Percentiles rank a stretch among this genome's conserved stretches.
Conservation (phyloP, 2,329 filamentous ascomycete genomes). For the Aspergillus felis region DNA sequence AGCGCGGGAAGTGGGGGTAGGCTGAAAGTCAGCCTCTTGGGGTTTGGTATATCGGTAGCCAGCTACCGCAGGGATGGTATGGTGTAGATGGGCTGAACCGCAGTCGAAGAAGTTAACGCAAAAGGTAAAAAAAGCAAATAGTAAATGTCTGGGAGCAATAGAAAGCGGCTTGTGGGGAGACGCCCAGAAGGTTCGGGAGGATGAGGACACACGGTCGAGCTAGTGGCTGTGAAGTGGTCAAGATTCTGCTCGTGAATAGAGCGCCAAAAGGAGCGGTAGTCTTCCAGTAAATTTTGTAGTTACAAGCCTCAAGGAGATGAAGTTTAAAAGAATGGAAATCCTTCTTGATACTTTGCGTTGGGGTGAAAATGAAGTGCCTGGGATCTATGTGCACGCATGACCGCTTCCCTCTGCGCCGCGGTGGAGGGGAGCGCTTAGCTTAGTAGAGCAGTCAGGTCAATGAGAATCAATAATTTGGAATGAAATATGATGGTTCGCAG, state of each 20-base stretch:
- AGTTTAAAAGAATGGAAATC: conserved; percentile 5
- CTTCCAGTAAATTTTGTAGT: neutral
- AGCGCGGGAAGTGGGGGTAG: neutral
- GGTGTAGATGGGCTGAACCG: neutral
- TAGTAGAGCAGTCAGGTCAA: neutral
- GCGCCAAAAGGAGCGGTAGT: conserved; percentile 9
- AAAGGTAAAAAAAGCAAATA: neutral
- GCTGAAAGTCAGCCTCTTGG: neutral
- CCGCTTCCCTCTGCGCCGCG: conserved; percentile 21
- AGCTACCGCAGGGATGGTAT: neutral
- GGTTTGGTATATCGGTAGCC: neutral
- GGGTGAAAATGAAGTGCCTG: conserved; percentile 19
- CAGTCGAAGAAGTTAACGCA: neutral
- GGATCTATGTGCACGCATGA: conserved; percentile 32
- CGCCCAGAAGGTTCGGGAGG: neutral
- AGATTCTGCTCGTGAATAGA: neutral
- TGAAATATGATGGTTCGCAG: neutral
- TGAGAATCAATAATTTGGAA: neutral
- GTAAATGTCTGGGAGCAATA: neutral
- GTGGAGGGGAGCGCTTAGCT: conserved; percentile 22
- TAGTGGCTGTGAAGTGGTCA: neutral
- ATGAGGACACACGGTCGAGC: neutral
- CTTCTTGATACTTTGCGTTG: conserved; percentile 12
- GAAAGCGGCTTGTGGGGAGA: neutral
- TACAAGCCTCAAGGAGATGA: conserved; percentile 1